A percentile compares a stretch with the other conserved stretches of the same genome.
phyloP scores from a whole-genome alignment of 2,329 filamentous ascomycete species.

The Calonectria henricotiae region DNA sequence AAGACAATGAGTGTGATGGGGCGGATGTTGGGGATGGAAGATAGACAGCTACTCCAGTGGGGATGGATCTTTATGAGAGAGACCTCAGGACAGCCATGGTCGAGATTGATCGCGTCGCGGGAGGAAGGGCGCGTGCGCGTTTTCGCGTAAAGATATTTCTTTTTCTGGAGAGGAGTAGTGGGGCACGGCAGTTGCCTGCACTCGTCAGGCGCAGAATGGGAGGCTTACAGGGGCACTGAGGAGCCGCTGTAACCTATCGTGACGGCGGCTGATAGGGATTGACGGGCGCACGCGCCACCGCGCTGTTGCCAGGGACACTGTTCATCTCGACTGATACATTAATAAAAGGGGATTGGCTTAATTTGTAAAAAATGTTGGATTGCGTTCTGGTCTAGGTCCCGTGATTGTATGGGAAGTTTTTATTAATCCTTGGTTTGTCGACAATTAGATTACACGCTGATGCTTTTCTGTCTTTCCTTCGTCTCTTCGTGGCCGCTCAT shows the following conservation, averaged over 20 bases:
- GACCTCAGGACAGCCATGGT: constrained; percentile 16
- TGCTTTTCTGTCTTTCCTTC: not conserved
- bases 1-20: constrained; percentile 30
- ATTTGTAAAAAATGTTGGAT: not conserved
- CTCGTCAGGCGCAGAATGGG: not conserved
- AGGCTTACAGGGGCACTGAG: not conserved
- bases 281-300: constrained; percentile 18
- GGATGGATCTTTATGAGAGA: constrained; percentile 27
- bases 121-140: constrained; percentile 44
- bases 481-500: constrained; percentile 2
- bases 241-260: constrained; percentile 5
- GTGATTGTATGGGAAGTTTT: not conserved
- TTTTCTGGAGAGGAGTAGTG: constrained; percentile 30
- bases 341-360: not conserved
- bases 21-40: constrained; percentile 11
- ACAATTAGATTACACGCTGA: not conserved
- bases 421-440: not conserved
- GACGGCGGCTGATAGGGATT: constrained; percentile 19
- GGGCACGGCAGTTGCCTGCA: constrained; percentile 37
- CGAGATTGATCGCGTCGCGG: constrained; percentile 44
- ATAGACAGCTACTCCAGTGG: constrained; percentile 17
- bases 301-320: constrained; percentile 15
- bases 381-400: not conserved
- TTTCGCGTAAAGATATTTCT: constrained; percentile 49
- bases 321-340: constrained; percentile 17